A percentile compares a stretch with the other conserved stretches of the same genome.
Evolutionary conservation across 2,329 filamentous ascomycete species (phyloP).

Genomic region (Lecanicillium sp.): DNA sequence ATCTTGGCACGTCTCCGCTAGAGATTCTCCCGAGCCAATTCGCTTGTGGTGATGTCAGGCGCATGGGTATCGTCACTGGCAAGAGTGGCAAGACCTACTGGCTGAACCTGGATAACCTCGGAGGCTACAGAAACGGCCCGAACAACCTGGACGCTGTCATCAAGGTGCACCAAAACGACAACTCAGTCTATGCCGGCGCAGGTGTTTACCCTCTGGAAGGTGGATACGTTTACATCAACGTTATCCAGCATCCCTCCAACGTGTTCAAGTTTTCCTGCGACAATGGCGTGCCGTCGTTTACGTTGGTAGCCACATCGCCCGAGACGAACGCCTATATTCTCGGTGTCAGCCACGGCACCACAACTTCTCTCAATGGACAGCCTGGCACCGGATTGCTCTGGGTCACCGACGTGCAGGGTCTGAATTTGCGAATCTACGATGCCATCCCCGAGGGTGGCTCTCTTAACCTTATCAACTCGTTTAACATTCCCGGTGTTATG

Average conservation of each 20-base stretch:
- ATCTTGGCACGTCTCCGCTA: conserved; percentile 39
- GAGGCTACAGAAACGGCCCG: conserved; percentile 29
- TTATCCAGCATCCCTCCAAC: conserved; percentile 46
- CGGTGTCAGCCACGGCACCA: conserved; percentile 49
- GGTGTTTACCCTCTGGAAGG: conserved; percentile 41
- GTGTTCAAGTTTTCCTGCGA: conserved; percentile 52
- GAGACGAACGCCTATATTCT: conserved; percentile 44
- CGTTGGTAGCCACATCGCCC: conserved; percentile 42
- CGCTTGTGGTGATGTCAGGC: conserved; percentile 32
- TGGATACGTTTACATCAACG: conserved; percentile 40
- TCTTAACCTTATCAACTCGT: conserved; percentile 40
- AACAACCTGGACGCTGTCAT: conserved; percentile 33
- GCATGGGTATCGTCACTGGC: conserved; percentile 41
- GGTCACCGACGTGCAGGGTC: conserved; percentile 47
- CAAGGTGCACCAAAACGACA: conserved; percentile 34
- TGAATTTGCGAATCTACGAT: conserved; percentile 44
- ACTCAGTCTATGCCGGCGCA: conserved; percentile 37
- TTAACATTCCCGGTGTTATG: conserved; percentile 41
- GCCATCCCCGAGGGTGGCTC: conserved; percentile 38
- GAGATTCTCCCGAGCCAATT: conserved; percentile 34
- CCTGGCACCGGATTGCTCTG: conserved; percentile 48
- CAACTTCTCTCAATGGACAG: conserved; percentile 45
- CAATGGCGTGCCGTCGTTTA: conserved; percentile 42
- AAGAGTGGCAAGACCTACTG: conserved; percentile 44
- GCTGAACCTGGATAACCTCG: conserved; percentile 31